phyloP scores from a whole-genome alignment of 2,329 filamentous ascomycete genomes.

The Fusarium drepaniforme region DNA sequence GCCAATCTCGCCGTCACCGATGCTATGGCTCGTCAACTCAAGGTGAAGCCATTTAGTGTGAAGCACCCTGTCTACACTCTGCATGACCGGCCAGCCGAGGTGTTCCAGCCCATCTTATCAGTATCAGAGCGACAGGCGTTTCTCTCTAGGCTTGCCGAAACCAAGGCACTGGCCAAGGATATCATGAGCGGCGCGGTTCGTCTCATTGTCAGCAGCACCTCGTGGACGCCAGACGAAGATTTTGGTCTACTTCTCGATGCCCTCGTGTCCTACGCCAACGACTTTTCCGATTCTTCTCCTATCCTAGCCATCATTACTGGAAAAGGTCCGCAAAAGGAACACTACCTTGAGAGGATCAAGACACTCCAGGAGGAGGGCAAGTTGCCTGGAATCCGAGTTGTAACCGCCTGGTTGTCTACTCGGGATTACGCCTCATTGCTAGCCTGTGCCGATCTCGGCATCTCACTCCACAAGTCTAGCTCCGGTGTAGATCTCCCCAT shows the following conservation, averaged over 20 bases:
- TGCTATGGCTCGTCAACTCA: slow-evolving; percentile 85
- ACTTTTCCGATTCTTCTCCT: slow-evolving; percentile 62
- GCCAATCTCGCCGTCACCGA: slow-evolving; percentile 90
- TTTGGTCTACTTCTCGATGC: slow-evolving; percentile 90
- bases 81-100: slow-evolving; percentile 86
- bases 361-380: slow-evolving; percentile 70
- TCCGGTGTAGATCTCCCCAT: slow-evolving; percentile 97
- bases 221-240: slow-evolving; percentile 97
- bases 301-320: slow-evolving; percentile 95
- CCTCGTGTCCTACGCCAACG: slow-evolving; percentile 77
- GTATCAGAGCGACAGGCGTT: slow-evolving; percentile 65
- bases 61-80: slow-evolving; percentile 75
- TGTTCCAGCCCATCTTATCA: slow-evolving; percentile 79
- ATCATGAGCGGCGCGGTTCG: slow-evolving; percentile 70
- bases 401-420: slow-evolving; percentile 87
- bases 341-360: slow-evolving; percentile 77
- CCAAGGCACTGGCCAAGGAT: slow-evolving; percentile 67
- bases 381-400: slow-evolving; percentile 77
- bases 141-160: slow-evolving; percentile 74
- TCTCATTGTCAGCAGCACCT: slow-evolving; percentile 91
- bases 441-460: slow-evolving; percentile 86
- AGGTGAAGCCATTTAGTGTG: slow-evolving; percentile 72
- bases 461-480: slow-evolving; percentile 92
- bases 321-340: slow-evolving; percentile 85
- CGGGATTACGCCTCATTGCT: slow-evolving; percentile 88